Evolutionary conservation across 1,139 yeast genomes (phyloP).

Genomic region (Casaregolazyma lundiana): DNA sequence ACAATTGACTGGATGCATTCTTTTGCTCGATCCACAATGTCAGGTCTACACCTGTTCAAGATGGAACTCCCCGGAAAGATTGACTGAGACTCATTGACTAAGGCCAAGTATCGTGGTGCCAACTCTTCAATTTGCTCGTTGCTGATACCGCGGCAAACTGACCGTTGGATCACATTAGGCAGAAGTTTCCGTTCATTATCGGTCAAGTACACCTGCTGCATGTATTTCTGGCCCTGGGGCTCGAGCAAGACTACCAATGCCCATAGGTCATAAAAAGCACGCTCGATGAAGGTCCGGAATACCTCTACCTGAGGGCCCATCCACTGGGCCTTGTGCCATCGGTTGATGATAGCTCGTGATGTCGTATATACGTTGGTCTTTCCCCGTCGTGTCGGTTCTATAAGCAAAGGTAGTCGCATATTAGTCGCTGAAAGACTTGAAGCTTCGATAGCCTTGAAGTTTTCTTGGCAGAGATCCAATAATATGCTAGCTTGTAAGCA

Average conservation of each 20-base stretch:
- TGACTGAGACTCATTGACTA: slow-evolving; percentile 10
- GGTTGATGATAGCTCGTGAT: slow-evolving; percentile 12
- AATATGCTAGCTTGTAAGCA: slow-evolving; percentile 27
- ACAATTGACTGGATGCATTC: slow-evolving; percentile 11
- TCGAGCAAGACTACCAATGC: slow-evolving; percentile 22
- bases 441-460: slow-evolving; percentile 12
- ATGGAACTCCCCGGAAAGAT: slow-evolving; percentile 1
- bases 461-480: slow-evolving; percentile 15
- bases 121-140: slow-evolving; percentile 17
- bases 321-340: slow-evolving; percentile 8
- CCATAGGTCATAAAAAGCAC: slow-evolving; percentile 33
- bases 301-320: slow-evolving; percentile 14
- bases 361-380: slow-evolving; percentile 13
- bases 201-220: slow-evolving; percentile 19
- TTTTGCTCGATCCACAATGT: slow-evolving; percentile 6
- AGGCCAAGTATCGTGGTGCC: slow-evolving; percentile 17
- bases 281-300: slow-evolving; percentile 25
- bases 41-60: slow-evolving; percentile 6
- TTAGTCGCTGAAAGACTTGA: slow-evolving; percentile 22
- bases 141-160: slow-evolving; percentile 17
- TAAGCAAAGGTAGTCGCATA: slow-evolving; percentile 21
- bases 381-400: slow-evolving; percentile 7
- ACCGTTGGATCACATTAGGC: slow-evolving; percentile 17
- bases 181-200: slow-evolving; percentile 16
- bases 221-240: slow-evolving; percentile 9